Base-by-base conservation (phyloP, 768 basidiomycete genomes). In the Fibroporia radiculosa region DNA sequence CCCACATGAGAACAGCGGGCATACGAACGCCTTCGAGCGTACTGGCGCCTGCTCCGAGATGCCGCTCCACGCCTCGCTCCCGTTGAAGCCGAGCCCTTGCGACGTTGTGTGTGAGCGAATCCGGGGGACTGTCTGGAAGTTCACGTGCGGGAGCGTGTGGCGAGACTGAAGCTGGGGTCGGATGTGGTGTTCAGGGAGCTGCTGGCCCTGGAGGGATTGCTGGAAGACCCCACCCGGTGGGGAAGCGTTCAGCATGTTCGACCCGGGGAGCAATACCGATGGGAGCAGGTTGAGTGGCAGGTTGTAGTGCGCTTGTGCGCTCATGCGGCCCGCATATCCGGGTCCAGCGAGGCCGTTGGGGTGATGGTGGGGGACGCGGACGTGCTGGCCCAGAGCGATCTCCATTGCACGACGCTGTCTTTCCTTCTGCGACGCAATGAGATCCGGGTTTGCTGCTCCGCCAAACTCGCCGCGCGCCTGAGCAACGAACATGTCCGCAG, bases 1-100 rank as follows among this genome's bases (percentile, higher is more conserved):
- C 3, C 85, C 80, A 57, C 92, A 96, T 12, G 86, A 85, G 61
- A 77, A 82, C 1, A 91, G 72, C 16, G 89, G 89, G 63, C 92
- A 95, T 39, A 82, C 75, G 57, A 81, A 93, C 3, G 79, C 80
- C 58, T 82, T 82, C 44, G 53, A 58, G 40, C 54, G 58, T n/a
- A n/a, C n/a, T 31, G 51, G 48, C 44, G 50, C 31, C 42, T 40
- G 40, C 46, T 37, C 33, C 22, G 23, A 26, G 19, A n/a, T 28
- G 32, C 29, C 36, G 37, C 28, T 37, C 38, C 18, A 28, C 18
- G 39, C 29, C 16, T 19, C 44, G 19, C 28, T n/a, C 42, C 13
- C 29, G 13, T 4, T 10, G 24, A 25, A 37, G 16, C 25, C 38
- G n/a, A 29, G 19, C 27, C 12, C 11, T 16, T 39, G 16, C 37